phyloP scores from a whole-genome alignment of 2,329 filamentous ascomycete genomes.

The Diplocarpon rosae region DNA sequence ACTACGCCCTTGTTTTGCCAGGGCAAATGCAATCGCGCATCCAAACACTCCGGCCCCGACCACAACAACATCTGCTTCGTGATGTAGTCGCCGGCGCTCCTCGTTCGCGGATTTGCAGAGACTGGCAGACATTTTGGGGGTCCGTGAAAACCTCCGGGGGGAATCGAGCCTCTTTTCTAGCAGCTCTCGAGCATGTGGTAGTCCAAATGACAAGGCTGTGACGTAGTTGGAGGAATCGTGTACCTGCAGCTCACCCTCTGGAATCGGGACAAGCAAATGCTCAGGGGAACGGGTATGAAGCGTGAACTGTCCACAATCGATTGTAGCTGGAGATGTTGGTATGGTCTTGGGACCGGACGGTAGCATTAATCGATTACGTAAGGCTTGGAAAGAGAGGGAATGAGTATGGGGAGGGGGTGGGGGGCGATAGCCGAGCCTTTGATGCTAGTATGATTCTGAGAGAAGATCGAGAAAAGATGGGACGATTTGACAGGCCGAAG shows the following conservation, averaged over 20 bases:
- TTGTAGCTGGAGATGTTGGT: not conserved
- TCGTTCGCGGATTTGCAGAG: slow-evolving; percentile 17
- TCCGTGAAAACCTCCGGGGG: not conserved
- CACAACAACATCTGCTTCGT: slow-evolving; percentile 74
- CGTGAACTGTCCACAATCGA: not conserved
- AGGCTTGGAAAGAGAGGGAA: no score
- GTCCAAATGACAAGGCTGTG: not conserved
- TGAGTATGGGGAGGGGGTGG: no score
- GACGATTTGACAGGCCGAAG: no score
- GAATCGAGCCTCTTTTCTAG: slow-evolving; percentile 1
- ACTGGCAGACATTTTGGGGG: slow-evolving; percentile 11
- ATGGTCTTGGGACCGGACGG: no score
- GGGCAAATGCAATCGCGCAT: slow-evolving; percentile 71
- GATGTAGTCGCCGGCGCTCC: slow-evolving; percentile 41
- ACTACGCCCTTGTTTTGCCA: slow-evolving; percentile 81
- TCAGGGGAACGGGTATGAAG: not conserved
- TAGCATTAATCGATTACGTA: no score
- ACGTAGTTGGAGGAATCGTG: not conserved
- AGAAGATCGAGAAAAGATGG: no score
- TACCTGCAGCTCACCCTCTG: not conserved
- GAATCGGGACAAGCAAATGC: not conserved
- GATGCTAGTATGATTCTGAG: no score
- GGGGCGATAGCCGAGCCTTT: no score
- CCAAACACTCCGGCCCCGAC: slow-evolving; percentile 87
- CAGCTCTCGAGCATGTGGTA: slow-evolving; percentile 5